A percentile compares a stretch with the other conserved stretches of the same genome.
phyloP scores from a whole-genome alignment of 108 stramenopile species.

The Cyclotella sp. region DNA sequence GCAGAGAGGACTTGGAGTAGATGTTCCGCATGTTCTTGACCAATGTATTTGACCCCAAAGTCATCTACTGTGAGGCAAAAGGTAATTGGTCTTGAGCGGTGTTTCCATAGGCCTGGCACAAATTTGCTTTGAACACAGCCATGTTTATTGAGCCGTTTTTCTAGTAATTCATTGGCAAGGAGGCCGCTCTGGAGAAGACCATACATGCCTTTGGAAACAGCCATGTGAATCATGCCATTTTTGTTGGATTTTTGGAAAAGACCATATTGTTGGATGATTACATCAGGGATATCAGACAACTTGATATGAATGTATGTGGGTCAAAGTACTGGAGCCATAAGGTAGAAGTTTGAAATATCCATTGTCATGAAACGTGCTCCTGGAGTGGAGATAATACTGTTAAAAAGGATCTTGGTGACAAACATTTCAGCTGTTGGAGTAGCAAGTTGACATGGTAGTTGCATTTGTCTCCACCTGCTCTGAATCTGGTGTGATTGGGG shows the following conservation, averaged over 20 bases:
- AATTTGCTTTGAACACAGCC: too few species aligned
- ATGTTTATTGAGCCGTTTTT: too few species aligned
- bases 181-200: too few species aligned
- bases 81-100: constrained; percentile 9
- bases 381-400: too few species aligned
- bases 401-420: too few species aligned
- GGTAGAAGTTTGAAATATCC: constrained; percentile 37
- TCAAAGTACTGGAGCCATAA: constrained; percentile 3
- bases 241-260: not conserved
- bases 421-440: constrained; percentile 1
- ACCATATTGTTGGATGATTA: constrained; percentile 48
- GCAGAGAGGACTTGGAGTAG: not conserved
- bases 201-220: not conserved
- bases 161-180: too few species aligned
- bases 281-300: constrained; percentile 2
- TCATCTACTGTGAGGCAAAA: not conserved
- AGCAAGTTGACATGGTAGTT: not conserved
- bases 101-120: constrained; percentile 44
- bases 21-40: not conserved
- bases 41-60: not conserved
- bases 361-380: too few species aligned
- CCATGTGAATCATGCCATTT: constrained; percentile 5
- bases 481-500: not conserved
- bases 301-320: constrained; percentile 49
- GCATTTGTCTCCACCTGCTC: not conserved